Evolutionary conservation across 2,329 filamentous ascomycete genomes (phyloP).

Genomic region (Stagonosporopsis rhizophila): DNA sequence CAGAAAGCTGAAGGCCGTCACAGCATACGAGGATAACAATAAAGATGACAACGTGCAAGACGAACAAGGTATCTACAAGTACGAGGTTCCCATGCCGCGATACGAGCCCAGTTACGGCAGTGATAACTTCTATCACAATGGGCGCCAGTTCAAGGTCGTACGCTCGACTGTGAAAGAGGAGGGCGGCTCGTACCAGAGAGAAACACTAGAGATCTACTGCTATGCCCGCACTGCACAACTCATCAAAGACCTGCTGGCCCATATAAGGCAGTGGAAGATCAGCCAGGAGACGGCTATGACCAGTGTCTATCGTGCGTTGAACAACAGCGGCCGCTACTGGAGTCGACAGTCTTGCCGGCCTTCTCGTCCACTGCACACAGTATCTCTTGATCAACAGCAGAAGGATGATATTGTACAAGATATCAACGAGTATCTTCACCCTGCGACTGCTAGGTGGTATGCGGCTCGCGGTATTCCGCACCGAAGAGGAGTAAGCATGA

Average conservation of each 20-base stretch:
- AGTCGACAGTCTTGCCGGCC: constrained; percentile 61
- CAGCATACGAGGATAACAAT: constrained; percentile 2
- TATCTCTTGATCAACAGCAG: constrained; percentile 72
- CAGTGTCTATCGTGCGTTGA: constrained; percentile 54
- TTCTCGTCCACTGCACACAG: constrained; percentile 74
- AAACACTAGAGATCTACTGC: constrained; percentile 56
- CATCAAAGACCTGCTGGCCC: constrained; percentile 55
- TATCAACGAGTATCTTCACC: constrained; percentile 80
- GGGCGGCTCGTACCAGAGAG: constrained; percentile 42
- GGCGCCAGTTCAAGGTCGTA: constrained; percentile 51
- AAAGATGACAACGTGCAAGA: constrained; percentile 3
- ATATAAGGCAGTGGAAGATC: constrained; percentile 55
- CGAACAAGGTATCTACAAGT: constrained; percentile 13
- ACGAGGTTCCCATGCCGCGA: constrained; percentile 37
- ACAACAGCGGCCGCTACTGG: constrained; percentile 46
- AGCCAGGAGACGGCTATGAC: constrained; percentile 54
- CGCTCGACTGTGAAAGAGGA: constrained; percentile 46
- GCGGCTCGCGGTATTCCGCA: constrained; percentile 84
- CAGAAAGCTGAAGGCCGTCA: constrained; percentile 9
- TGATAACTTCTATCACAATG: constrained; percentile 54
- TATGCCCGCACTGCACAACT: constrained; percentile 57
- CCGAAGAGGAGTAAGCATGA: constrained; percentile 64
- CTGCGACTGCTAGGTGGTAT: constrained; percentile 77
- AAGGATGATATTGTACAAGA: constrained; percentile 73
- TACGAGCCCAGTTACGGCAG: constrained; percentile 59